A percentile compares a stretch with the other conserved stretches of the same genome.
These are phyloP conservation scores for Penicillium desertorum DNA, from an alignment of 495 filamentous ascomycete genomes.

Conservation along the genomic window DNA sequence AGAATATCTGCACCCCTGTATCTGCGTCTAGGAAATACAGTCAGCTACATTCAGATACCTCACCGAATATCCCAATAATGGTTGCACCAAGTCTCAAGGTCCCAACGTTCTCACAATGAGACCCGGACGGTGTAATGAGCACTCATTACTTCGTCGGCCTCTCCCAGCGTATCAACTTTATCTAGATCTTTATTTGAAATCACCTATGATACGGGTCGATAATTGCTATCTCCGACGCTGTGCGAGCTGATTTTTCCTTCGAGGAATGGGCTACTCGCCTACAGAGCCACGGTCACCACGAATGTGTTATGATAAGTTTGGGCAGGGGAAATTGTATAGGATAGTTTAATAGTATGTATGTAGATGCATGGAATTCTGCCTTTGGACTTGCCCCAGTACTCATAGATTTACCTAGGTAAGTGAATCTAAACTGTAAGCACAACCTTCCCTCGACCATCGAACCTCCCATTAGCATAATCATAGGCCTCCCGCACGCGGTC, in stretches of 20 bases:
- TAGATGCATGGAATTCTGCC: too few relatives aligned
- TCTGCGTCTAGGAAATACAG: not conserved
- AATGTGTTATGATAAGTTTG: not conserved
- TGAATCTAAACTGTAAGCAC: slow-evolving; percentile 24
- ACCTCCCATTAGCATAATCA: slow-evolving; percentile 31
- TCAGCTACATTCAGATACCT: not conserved
- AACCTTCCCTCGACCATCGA: slow-evolving; percentile 30
- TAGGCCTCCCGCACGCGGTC: slow-evolving; percentile 31
- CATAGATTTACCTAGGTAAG: not conserved
- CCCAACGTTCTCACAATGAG: not conserved
- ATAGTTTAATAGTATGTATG: not conserved
- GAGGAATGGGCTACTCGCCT: too few relatives aligned
- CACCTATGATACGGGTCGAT: not conserved
- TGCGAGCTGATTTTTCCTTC: not conserved
- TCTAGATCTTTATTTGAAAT: not conserved
- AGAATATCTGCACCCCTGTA: not conserved
- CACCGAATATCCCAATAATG: not conserved
- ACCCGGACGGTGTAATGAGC: not conserved
- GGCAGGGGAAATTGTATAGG: not conserved
- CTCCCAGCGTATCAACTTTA: not conserved
- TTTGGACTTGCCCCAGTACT: not conserved
- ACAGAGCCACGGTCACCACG: not conserved
- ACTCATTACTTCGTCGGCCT: not conserved
- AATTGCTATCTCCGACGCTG: not conserved
- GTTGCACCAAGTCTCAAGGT: not conserved